Evolutionary conservation across 345 rosid genomes (phyloP).

Genomic region (Rhizophora mangle): DNA sequence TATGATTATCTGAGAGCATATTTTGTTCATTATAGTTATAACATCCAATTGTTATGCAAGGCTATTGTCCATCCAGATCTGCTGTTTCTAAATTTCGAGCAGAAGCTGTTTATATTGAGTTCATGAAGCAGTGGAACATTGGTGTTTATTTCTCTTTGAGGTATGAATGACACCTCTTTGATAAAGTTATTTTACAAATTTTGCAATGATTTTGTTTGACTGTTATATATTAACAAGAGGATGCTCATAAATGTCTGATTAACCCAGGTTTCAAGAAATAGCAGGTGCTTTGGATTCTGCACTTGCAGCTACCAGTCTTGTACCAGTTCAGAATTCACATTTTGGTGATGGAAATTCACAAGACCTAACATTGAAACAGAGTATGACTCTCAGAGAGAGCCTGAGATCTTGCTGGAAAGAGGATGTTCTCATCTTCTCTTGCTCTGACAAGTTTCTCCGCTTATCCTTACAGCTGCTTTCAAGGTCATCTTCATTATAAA

Average conservation of each 20-base stretch:
- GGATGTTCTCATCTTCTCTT: slow-evolving; percentile 83
- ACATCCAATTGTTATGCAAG: slow-evolving; percentile 62
- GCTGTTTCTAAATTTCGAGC: slow-evolving; percentile 84
- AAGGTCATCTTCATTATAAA: slow-evolving; percentile 47
- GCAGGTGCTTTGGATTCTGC: slow-evolving; percentile 89
- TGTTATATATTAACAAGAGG: background rate
- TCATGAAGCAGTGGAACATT: slow-evolving; percentile 95
- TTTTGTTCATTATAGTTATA: slow-evolving; percentile 30
- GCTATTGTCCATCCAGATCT: slow-evolving; percentile 92
- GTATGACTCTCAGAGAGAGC: slow-evolving; percentile 74
- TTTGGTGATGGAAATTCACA: slow-evolving; percentile 38
- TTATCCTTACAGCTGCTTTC: slow-evolving; percentile 90
- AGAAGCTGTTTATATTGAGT: slow-evolving; percentile 66
- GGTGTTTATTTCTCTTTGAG: slow-evolving; percentile 94
- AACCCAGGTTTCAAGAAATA: slow-evolving; percentile 91
- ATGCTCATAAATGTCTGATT: slow-evolving; percentile 16
- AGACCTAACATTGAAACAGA: slow-evolving; percentile 66
- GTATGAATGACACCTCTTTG: slow-evolving; percentile 36
- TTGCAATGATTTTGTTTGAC: background rate
- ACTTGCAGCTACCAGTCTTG: slow-evolving; percentile 58
- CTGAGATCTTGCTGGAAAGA: slow-evolving; percentile 89
- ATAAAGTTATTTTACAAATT: background rate
- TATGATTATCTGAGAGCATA: slow-evolving; percentile 1
- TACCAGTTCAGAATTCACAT: slow-evolving; percentile 50
- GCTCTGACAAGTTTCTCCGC: slow-evolving; percentile 95